Evolutionary conservation across 2,329 filamentous ascomycete genomes (phyloP).

Genomic region (Fusarium duplospermum): DNA sequence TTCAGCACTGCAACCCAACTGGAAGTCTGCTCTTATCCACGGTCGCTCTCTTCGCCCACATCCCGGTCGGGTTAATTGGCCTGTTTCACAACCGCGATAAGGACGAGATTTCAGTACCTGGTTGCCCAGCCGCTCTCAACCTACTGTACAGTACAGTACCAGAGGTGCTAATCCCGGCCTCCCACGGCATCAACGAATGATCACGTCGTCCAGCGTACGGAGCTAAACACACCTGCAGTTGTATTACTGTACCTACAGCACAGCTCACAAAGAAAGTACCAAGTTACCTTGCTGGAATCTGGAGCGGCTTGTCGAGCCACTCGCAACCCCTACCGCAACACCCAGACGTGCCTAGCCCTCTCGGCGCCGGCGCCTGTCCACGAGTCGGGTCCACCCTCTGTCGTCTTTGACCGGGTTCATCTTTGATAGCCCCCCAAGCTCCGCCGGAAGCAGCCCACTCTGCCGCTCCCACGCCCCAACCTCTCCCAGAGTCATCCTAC

Average conservation of each 20-base stretch:
- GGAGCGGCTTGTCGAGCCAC: constrained; percentile 22
- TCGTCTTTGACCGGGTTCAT: constrained; percentile 21
- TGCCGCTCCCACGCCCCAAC: constrained; percentile 39
- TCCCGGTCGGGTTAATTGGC: constrained; percentile 21
- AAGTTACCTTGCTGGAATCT: constrained; percentile 4
- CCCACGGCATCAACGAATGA: constrained; percentile 22
- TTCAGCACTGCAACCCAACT: neutral
- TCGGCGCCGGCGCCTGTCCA: constrained; percentile 29
- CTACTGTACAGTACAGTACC: neutral
- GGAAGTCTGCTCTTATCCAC: constrained; percentile 13
- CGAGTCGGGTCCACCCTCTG: constrained; percentile 31
- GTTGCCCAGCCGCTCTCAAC: constrained; percentile 31
- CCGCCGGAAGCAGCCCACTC: constrained; percentile 44
- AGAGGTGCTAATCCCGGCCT: constrained; percentile 17
- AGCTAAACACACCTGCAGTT: constrained; percentile 23
- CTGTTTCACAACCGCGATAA: constrained; percentile 39
- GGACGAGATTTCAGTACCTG: constrained; percentile 39
- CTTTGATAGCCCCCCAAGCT: constrained; percentile 36
- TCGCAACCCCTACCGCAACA: constrained; percentile 14
- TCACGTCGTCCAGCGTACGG: constrained; percentile 23
- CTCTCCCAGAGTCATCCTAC: constrained; percentile 36
- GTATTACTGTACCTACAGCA: constrained; percentile 10
- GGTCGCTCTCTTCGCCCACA: constrained; percentile 8
- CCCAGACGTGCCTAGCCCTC: constrained; percentile 18
- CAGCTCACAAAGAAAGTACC: constrained; percentile 24